Percentiles rank a stretch among this genome's conserved stretches.
Conservation (phyloP, 106 monocot genomes). For the Agapanthus africanus region DNA sequence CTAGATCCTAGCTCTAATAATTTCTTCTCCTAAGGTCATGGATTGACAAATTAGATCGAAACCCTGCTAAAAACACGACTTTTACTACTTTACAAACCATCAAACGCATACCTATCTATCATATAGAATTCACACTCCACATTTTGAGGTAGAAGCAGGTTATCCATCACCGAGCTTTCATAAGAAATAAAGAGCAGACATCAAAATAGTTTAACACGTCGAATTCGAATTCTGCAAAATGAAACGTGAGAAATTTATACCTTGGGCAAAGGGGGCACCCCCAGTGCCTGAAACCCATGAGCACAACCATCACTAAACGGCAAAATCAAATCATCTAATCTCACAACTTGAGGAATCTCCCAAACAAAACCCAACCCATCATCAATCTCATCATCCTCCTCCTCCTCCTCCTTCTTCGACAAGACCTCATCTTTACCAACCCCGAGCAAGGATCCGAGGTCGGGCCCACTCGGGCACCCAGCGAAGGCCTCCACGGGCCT, state of each 20-base stretch:
- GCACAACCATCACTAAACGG: constrained; percentile 8
- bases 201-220: too few relatives aligned
- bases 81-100: too few relatives aligned
- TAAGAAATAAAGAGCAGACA: too few relatives aligned
- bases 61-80: too few relatives aligned
- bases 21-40: too few relatives aligned
- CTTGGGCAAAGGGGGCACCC: constrained; percentile 36
- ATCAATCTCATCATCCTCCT: constrained; percentile 9
- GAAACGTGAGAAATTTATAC: constrained; percentile 3
- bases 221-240: too few relatives aligned
- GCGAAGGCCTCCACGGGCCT: constrained; percentile 41
- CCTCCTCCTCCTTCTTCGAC: not conserved
- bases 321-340: constrained; percentile 43
- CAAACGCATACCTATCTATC: too few relatives aligned
- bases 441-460: constrained; percentile 27
- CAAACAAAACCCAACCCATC: constrained; percentile 14
- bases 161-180: too few relatives aligned
- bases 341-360: constrained; percentile 28
- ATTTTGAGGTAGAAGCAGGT: too few relatives aligned
- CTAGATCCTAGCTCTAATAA: too few relatives aligned
- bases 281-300: constrained; percentile 35
- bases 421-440: constrained; percentile 24
- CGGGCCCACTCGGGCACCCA: constrained; percentile 35
- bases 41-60: too few relatives aligned
- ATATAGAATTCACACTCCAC: too few relatives aligned